Conservation (phyloP, 345 rosid genomes). For the Gossypium ekmanianum region DNA sequence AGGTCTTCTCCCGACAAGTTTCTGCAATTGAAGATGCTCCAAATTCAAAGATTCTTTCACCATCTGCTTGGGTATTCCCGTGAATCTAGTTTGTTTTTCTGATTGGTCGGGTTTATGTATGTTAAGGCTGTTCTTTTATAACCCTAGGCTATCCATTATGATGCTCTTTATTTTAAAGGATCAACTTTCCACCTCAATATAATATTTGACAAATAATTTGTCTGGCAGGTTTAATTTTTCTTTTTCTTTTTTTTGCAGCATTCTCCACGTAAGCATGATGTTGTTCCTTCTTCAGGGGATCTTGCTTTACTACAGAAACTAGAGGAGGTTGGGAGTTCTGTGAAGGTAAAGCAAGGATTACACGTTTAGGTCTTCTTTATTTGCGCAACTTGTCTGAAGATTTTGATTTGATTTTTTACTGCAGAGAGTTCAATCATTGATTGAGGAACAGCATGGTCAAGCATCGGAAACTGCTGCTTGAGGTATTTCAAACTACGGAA, state of each 20-base stretch:
- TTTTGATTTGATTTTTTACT: slow-evolving; percentile 1
- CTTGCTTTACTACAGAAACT: slow-evolving; percentile 47
- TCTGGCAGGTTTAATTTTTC: neutral
- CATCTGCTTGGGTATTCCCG: slow-evolving; percentile 32
- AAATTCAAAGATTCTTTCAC: slow-evolving; percentile 35
- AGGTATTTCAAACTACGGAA: slow-evolving; percentile 18
- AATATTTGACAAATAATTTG: slow-evolving; percentile 3
- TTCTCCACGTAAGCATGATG: slow-evolving; percentile 42
- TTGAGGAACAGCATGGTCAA: slow-evolving; percentile 45
- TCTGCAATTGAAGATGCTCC: slow-evolving; percentile 50
- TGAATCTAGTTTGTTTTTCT: neutral
- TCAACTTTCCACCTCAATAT: neutral
- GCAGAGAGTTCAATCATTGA: slow-evolving; percentile 63
- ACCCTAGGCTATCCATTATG: neutral
- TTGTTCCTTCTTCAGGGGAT: slow-evolving; percentile 35
- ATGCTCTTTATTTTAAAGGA: neutral
- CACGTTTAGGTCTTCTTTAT: neutral
- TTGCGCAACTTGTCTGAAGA: slow-evolving; percentile 4
- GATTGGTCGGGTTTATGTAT: neutral
- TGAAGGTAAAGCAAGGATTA: slow-evolving; percentile 39
- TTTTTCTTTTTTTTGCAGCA: slow-evolving; percentile 28
- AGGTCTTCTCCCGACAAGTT: slow-evolving; percentile 41
- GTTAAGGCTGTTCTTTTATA: neutral
- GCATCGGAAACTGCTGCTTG: slow-evolving; percentile 31
- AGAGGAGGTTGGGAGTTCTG: slow-evolving; percentile 59